Percentiles rank a stretch among this genome's conserved stretches.
These are phyloP conservation scores for Naumovozyma baii DNA, from an alignment of 805 yeast species.

Conservation along the genomic window DNA sequence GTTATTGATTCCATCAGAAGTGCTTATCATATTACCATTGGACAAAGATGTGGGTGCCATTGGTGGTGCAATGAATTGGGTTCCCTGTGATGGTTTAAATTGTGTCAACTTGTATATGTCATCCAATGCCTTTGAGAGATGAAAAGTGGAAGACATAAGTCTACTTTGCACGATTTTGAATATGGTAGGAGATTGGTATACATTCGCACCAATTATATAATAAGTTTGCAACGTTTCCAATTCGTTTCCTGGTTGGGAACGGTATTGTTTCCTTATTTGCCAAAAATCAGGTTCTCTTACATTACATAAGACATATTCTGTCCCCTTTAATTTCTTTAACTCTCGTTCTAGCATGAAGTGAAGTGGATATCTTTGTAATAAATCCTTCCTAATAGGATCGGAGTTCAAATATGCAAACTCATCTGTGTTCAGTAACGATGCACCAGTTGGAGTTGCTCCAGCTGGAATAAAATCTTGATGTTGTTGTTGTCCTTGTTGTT, in stretches of 20 bases:
- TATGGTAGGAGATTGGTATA: constrained; percentile 80
- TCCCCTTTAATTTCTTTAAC: constrained; percentile 69
- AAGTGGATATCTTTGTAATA: constrained; percentile 21
- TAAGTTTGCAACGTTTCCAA: constrained; percentile 55
- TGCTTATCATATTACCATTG: constrained; percentile 1
- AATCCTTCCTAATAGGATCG: constrained; percentile 18
- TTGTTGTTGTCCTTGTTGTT: constrained; percentile 4
- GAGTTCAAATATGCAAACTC: constrained; percentile 12
- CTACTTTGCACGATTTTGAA: constrained; percentile 67
- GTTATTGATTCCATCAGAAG: constrained; percentile 3
- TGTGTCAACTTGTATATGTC: constrained; percentile 40
- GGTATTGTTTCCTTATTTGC: constrained; percentile 75
- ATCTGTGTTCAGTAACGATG: neutral
- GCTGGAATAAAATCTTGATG: neutral
- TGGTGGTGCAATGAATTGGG: constrained; percentile 12
- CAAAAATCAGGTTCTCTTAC: constrained; percentile 87
- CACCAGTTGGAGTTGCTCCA: neutral
- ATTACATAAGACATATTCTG: constrained; percentile 68
- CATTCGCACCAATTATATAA: constrained; percentile 83
- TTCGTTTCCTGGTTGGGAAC: constrained; percentile 31
- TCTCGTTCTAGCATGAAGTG: constrained; percentile 41
- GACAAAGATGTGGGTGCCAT: constrained; percentile 1
- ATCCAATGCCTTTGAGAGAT: constrained; percentile 38
- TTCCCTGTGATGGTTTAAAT: constrained; percentile 55
- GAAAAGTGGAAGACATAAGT: constrained; percentile 40